Conservation (phyloP, 352 stramenopile species). For the Globisporangium paroecandrum region DNA sequence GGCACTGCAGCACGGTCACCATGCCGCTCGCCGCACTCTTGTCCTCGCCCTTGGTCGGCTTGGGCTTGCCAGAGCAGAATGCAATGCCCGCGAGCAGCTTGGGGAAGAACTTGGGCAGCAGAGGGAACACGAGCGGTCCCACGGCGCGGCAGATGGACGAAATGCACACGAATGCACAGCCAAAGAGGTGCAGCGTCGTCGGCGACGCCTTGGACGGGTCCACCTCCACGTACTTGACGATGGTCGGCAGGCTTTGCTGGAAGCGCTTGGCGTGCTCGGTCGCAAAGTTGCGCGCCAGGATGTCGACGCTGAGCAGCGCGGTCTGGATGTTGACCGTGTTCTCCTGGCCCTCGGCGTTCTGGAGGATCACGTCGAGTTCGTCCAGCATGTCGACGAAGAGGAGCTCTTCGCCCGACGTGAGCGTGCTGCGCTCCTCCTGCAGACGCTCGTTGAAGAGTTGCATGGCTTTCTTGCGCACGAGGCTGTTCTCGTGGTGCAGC, state of each 20-base stretch:
- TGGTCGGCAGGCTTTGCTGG: constrained; percentile 61
- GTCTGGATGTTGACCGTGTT: constrained; percentile 82
- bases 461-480: constrained; percentile 88
- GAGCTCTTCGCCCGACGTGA: constrained; percentile 68
- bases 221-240: constrained; percentile 71
- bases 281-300: constrained; percentile 80
- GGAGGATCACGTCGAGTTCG: constrained; percentile 69
- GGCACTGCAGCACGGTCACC: constrained; percentile 67
- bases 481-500: constrained; percentile 79
- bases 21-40: constrained; percentile 21
- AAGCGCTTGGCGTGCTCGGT: constrained; percentile 68
- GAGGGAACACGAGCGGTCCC: constrained; percentile 71
- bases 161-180: constrained; percentile 77
- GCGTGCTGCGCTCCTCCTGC: constrained; percentile 52
- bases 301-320: constrained; percentile 79
- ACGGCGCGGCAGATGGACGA: constrained; percentile 72
- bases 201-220: constrained; percentile 42
- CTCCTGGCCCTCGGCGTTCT: constrained; percentile 51
- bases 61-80: constrained; percentile 37
- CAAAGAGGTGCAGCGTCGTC: constrained; percentile 71
- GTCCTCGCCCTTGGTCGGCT: constrained; percentile 25
- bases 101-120: constrained; percentile 81
- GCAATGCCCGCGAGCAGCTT: constrained; percentile 62
- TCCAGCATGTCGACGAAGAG: constrained; percentile 88
- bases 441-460: constrained; percentile 87